These are phyloP conservation scores for Aspergillus sp. DNA, from an alignment of 2,329 filamentous ascomycete genomes.

Conservation along the genomic window DNA sequence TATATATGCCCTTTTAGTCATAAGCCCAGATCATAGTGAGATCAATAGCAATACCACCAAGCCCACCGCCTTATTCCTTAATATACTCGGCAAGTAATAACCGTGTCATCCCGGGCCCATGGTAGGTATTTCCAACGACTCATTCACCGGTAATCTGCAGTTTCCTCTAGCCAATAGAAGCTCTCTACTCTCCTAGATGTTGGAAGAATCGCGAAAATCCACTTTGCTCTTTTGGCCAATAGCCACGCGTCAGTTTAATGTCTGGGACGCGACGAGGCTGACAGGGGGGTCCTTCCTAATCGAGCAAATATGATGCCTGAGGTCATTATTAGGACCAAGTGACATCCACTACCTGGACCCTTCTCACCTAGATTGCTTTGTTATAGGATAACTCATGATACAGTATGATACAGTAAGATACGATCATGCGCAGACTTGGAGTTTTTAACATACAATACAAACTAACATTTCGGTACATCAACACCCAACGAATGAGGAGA, in stretches of 20 bases:
- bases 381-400: too few relatives aligned
- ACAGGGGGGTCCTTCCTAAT: not conserved
- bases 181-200: not conserved
- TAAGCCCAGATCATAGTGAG: too few relatives aligned
- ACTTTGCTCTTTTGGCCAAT: not conserved
- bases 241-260: not conserved
- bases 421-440: too few relatives aligned
- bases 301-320: not conserved
- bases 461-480: too few relatives aligned
- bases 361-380: too few relatives aligned
- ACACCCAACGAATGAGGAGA: too few relatives aligned
- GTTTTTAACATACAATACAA: too few relatives aligned
- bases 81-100: not conserved
- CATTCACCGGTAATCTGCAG: not conserved
- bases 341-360: not conserved
- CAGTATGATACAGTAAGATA: too few relatives aligned
- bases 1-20: too few relatives aligned
- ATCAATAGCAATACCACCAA: too few relatives aligned
- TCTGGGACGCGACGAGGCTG: not conserved
- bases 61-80: too few relatives aligned
- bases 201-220: not conserved
- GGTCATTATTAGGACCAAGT: not conserved
- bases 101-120: not conserved
- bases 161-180: not conserved
- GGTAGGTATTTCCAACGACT: not conserved